Evolutionary conservation across 2,329 filamentous ascomycete species (phyloP).

Genomic region (Pseudopyrenochaeta lycopersici): DNA sequence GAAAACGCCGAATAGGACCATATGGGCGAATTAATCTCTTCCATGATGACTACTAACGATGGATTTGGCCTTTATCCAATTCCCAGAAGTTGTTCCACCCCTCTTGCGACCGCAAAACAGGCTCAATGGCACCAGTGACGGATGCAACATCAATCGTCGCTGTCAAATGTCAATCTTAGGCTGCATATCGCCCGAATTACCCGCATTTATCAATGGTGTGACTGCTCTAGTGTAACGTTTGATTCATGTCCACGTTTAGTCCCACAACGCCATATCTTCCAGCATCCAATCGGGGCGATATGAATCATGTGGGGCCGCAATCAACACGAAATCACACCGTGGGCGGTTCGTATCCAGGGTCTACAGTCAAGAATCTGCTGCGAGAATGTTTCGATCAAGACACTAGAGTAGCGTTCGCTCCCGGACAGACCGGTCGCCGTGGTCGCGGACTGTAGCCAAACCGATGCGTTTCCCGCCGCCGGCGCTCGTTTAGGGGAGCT

Average conservation of each 20-base stretch:
- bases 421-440: not conserved
- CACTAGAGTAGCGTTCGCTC: constrained; percentile 7
- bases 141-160: not conserved
- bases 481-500: too few relatives aligned
- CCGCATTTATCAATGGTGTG: constrained; percentile 6
- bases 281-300: constrained; percentile 7
- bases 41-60: too few relatives aligned
- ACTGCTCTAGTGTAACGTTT: not conserved
- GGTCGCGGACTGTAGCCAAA: not conserved
- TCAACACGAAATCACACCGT: constrained; percentile 16
- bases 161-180: not conserved
- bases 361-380: not conserved
- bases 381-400: not conserved
- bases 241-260: constrained; percentile 1
- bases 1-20: too few relatives aligned
- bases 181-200: not conserved
- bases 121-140: too few relatives aligned
- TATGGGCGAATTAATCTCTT: too few relatives aligned
- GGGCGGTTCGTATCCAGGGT: constrained; percentile 7
- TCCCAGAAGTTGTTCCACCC: too few relatives aligned
- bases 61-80: too few relatives aligned
- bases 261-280: not conserved
- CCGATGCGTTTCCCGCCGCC: not conserved
- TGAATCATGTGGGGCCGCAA: constrained; percentile 17
- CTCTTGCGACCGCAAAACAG: too few relatives aligned